phyloP scores from a whole-genome alignment of 1,284 basidiomycete genomes.

The Stereum hirsutum region DNA sequence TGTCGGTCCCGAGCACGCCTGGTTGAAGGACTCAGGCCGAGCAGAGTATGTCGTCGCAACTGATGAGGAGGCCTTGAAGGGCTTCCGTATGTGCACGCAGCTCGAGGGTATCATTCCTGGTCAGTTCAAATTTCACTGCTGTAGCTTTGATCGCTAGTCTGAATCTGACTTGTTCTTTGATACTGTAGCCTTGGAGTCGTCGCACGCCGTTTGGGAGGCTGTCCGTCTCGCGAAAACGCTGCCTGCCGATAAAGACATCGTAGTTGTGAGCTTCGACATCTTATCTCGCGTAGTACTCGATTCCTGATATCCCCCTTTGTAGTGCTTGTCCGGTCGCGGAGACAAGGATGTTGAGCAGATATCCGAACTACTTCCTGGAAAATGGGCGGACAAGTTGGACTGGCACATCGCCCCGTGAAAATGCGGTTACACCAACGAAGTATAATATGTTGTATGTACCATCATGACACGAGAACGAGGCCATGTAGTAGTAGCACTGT shows the following conservation, averaged over 20 bases:
- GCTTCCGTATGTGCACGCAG: slow-evolving; percentile 89
- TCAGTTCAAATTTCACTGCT: slow-evolving; percentile 22
- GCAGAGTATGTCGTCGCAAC: slow-evolving; percentile 93
- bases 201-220: slow-evolving; percentile 93
- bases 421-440: too few species aligned
- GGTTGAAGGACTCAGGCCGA: slow-evolving; percentile 89
- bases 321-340: slow-evolving; percentile 86
- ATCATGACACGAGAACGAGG: too few species aligned
- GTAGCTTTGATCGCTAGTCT: not conserved
- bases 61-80: slow-evolving; percentile 88
- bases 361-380: slow-evolving; percentile 69
- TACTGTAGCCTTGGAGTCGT: slow-evolving; percentile 78
- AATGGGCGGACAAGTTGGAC: slow-evolving; percentile 85
- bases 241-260: slow-evolving; percentile 79
- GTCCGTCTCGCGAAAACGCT: slow-evolving; percentile 81
- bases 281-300: slow-evolving; percentile 2
- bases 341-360: slow-evolving; percentile 96
- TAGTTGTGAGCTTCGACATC: slow-evolving; percentile 59
- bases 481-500: too few species aligned
- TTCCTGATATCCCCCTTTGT: slow-evolving; percentile 2
- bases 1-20: slow-evolving; percentile 97
- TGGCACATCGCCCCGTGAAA: slow-evolving; percentile 55
- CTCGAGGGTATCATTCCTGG: slow-evolving; percentile 96
- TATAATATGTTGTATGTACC: too few species aligned
- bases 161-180: slow-evolving; percentile 3